Evolutionary conservation across 306 rosid genomes (phyloP), one percentile per base, ranked within the genome.

Genomic region (Malus sylvestris): DNA sequence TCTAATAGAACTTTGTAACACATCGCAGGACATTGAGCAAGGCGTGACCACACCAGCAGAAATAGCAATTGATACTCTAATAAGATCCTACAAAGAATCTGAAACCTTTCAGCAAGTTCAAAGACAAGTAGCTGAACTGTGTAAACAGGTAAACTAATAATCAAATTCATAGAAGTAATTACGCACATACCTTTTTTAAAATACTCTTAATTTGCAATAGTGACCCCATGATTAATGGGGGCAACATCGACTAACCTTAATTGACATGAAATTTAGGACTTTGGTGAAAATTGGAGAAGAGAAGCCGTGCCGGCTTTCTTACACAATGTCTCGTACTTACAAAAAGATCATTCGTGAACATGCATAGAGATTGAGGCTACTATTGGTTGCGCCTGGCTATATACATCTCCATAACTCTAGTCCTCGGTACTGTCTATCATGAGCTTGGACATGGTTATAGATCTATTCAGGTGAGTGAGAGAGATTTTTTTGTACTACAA

Each of bases 321-420:
- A 87, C 74, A 2, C 94, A 91, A 10, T 83, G 88, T 65, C 7
- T 71, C 1, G 73, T 88, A 61, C 87, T 91, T 13, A 88, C 92
- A 3, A 83, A 71, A 70, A 87, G 94, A 80, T 91, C 94, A 15
- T 83, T 80, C 14, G n/a, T 89, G 71, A 89, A 91, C 20, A 89
- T 91, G 97, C 57, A 57, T 44, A 87, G 94, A 0, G 92, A 91
- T 75, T n/a, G 73, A 27, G 94, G 97, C 69, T 89, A 91, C 58
- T 87, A 89, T 72, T 89, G 92, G 94, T 25, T 91, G 42, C 91
- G 92, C 76, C 73, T 92, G 15, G 81, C 12, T 23, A 68, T 90
- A 62, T 92, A 92, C 51, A 9, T 87, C 7, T 51, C 46, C 3
- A 10, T 92, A 35, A 69, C 86, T 25, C 1, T 81, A 6, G 74